Percentiles rank a stretch among this genome's conserved stretches.
These are phyloP conservation scores for Aspergillus ibericus DNA, from an alignment of 2,329 filamentous ascomycete species.

Conservation along the genomic window DNA sequence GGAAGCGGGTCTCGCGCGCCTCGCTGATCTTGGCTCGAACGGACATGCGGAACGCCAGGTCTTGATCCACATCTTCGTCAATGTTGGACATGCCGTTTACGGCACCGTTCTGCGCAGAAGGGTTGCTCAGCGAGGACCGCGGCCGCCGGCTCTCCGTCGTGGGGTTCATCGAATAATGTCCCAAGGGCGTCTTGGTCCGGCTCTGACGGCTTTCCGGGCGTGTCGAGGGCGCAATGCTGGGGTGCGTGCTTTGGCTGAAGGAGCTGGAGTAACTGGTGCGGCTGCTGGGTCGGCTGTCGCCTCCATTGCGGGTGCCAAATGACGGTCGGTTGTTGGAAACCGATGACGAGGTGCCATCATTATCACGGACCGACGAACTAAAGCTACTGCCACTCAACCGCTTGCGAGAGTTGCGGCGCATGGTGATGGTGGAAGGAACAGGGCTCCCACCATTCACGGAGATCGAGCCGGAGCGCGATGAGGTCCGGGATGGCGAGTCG, in stretches of 20 bases:
- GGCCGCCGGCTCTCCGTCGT: slow-evolving; percentile 58
- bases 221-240: slow-evolving; percentile 42
- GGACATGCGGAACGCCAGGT: slow-evolving; percentile 46
- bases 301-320: slow-evolving; percentile 46
- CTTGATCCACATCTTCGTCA: slow-evolving; percentile 55
- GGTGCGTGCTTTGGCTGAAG: slow-evolving; percentile 41
- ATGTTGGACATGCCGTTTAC: slow-evolving; percentile 57
- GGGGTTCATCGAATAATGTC: slow-evolving; percentile 52
- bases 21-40: slow-evolving; percentile 25
- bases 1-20: slow-evolving; percentile 36
- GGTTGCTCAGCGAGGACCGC: slow-evolving; percentile 68
- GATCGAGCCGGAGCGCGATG: slow-evolving; percentile 64
- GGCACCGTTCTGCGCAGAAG: slow-evolving; percentile 56
- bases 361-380: slow-evolving; percentile 39
- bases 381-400: slow-evolving; percentile 45
- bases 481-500: slow-evolving; percentile 73
- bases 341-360: slow-evolving; percentile 38
- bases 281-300: slow-evolving; percentile 69
- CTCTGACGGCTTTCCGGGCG: slow-evolving; percentile 68
- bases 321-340: slow-evolving; percentile 45
- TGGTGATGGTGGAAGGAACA: slow-evolving; percentile 58
- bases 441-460: slow-evolving; percentile 42
- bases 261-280: slow-evolving; percentile 62
- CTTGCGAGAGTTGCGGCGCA: slow-evolving; percentile 48
- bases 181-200: slow-evolving; percentile 64